Conservation (phyloP, 2,329 filamentous ascomycete genomes). For the Sclerotinia nivalis region DNA sequence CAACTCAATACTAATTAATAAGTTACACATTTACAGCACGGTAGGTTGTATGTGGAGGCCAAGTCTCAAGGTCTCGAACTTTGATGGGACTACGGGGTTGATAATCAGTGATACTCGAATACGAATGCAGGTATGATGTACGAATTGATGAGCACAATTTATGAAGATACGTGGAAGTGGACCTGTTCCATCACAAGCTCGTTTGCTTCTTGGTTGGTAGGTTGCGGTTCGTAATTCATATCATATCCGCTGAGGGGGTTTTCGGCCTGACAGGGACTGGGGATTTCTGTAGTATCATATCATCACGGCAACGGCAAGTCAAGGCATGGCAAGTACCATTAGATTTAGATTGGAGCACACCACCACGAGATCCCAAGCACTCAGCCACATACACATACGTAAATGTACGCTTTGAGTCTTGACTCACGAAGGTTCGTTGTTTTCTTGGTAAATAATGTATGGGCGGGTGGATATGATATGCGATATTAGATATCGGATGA, state of each 20-base stretch:
- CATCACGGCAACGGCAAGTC: constrained; percentile 6
- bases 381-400: constrained; percentile 18
- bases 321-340: neutral
- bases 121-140: constrained; percentile 2
- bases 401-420: neutral
- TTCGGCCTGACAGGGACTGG: neutral
- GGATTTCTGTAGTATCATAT: neutral
- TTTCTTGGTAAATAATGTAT: constrained; percentile 5
- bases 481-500: constrained; percentile 10
- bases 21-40: neutral
- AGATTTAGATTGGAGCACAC: constrained; percentile 2
- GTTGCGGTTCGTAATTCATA: constrained; percentile 1
- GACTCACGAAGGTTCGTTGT: neutral
- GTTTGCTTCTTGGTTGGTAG: neutral
- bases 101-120: constrained; percentile 5
- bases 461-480: neutral
- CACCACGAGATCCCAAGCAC: constrained; percentile 4
- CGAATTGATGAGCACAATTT: constrained; percentile 2
- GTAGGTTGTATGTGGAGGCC: neutral
- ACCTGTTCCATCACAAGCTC: constrained; percentile 8
- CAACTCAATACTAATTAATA: no score
- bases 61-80: constrained; percentile 6
- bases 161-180: constrained; percentile 7
- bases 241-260: neutral
- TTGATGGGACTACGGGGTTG: neutral